Evolutionary conservation across 371 early-diverging fungal genomes (phyloP).

Genomic region (Haplosporangium sp.): DNA sequence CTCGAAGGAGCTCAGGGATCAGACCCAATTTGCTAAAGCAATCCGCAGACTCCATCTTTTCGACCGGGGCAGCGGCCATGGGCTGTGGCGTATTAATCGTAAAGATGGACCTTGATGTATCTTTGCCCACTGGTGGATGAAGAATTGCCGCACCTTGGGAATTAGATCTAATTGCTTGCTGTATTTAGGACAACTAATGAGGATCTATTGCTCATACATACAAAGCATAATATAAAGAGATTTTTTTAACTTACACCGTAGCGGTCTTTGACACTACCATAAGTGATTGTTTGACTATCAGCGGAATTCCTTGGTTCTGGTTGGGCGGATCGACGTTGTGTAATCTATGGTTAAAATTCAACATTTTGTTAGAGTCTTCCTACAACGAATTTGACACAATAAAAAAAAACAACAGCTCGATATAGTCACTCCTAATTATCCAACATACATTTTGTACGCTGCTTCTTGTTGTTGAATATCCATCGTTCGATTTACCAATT

Average conservation of each 20-base stretch:
- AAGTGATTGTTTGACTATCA: conserved; percentile 10
- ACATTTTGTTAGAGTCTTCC: neutral
- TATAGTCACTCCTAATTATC: neutral
- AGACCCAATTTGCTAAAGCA: conserved; percentile 52
- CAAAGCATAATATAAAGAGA: neutral
- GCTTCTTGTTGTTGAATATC: conserved; percentile 11
- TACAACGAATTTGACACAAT: no score
- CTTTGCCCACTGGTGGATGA: conserved; percentile 30
- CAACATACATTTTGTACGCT: conserved; percentile 14
- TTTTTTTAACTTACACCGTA: conserved; percentile 25
- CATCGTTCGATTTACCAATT: conserved; percentile 18
- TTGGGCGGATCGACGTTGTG: conserved; percentile 28
- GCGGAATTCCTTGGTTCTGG: conserved; percentile 22
- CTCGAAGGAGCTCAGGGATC: conserved; percentile 43
- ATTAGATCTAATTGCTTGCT: conserved; percentile 36
- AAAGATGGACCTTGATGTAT: conserved; percentile 35
- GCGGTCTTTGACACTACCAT: conserved; percentile 30
- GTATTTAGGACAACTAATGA: neutral
- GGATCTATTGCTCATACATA: neutral
- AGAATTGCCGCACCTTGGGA: conserved; percentile 24
- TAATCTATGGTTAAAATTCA: neutral
- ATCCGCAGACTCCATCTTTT: conserved; percentile 39
- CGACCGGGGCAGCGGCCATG: conserved; percentile 31
- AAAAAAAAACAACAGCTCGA: no score
- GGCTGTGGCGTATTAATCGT: conserved; percentile 29